Evolutionary conservation across 2,329 filamentous ascomycete genomes (phyloP).

Genomic region (Calonectria crousiana): DNA sequence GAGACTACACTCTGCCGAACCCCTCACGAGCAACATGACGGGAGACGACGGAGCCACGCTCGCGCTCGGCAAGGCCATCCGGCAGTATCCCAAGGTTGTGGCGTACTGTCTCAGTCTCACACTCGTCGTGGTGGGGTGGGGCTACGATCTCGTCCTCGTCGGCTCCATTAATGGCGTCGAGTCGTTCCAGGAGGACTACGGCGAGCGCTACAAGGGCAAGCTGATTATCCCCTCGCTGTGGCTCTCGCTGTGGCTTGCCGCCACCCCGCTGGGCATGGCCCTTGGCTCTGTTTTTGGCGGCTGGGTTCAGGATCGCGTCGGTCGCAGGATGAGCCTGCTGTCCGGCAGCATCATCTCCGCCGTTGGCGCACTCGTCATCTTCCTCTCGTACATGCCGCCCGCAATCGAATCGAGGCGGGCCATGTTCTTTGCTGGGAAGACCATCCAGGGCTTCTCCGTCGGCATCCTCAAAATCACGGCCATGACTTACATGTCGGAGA

Average conservation of each 20-base stretch:
- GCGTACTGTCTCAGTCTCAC: constrained; percentile 43
- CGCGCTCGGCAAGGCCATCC: constrained; percentile 41
- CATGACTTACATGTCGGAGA: constrained; percentile 55
- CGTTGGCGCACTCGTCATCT: constrained; percentile 42
- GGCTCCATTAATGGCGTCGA: constrained; percentile 45
- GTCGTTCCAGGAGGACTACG: constrained; percentile 45
- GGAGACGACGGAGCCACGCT: constrained; percentile 23
- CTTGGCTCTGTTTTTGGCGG: constrained; percentile 43
- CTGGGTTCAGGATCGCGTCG: constrained; percentile 45
- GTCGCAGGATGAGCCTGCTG: constrained; percentile 41
- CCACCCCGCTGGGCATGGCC: constrained; percentile 36
- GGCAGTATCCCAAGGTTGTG: constrained; percentile 44
- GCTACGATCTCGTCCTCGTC: constrained; percentile 45
- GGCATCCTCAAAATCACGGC: constrained; percentile 42
- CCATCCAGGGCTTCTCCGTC: constrained; percentile 44
- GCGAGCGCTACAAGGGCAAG: constrained; percentile 38
- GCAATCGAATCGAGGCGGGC: constrained; percentile 31
- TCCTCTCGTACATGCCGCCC: constrained; percentile 41
- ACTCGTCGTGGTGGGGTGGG: constrained; percentile 46
- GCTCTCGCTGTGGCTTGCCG: constrained; percentile 45
- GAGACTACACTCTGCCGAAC: constrained; percentile 7
- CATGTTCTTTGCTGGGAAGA: constrained; percentile 42
- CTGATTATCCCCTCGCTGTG: constrained; percentile 43
- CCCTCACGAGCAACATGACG: background rate
- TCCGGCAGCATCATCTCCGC: constrained; percentile 42